Conservation (phyloP, 1,139 yeast genomes). For the Nakaseomyces bracarensis region DNA sequence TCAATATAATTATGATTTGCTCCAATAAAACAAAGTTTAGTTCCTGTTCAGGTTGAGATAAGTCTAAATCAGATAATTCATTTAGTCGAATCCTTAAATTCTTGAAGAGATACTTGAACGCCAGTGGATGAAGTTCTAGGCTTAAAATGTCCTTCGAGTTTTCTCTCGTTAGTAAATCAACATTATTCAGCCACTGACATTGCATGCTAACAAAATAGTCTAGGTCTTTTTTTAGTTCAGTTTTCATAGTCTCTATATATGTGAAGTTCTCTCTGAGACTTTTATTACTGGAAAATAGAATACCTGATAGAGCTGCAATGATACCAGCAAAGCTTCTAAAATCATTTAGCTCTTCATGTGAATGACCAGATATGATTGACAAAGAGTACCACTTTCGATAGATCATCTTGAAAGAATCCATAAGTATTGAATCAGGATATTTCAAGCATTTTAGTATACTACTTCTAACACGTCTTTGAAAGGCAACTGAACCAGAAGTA, state of each 20-base stretch:
- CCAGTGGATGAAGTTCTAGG: constrained; percentile 38
- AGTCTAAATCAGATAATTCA: constrained; percentile 26
- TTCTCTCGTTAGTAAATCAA: constrained; percentile 46
- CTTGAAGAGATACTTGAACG: constrained; percentile 36
- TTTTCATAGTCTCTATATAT: constrained; percentile 26
- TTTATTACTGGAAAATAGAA: constrained; percentile 37
- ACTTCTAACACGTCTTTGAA: constrained; percentile 58
- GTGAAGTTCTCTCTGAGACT: constrained; percentile 27
- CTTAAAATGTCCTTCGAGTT: constrained; percentile 43
- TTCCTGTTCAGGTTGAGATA: constrained; percentile 21
- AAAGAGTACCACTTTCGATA: constrained; percentile 46
- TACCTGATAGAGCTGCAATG: constrained; percentile 51
- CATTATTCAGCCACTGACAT: constrained; percentile 39
- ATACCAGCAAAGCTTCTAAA: constrained; percentile 58
- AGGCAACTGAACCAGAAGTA: constrained; percentile 68
- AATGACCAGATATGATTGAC: constrained; percentile 23
- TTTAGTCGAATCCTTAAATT: constrained; percentile 19
- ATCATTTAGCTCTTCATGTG: constrained; percentile 32
- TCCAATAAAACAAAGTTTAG: constrained; percentile 32
- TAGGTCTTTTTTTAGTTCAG: constrained; percentile 39
- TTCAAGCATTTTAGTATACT: constrained; percentile 46
- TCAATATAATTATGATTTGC: constrained; percentile 36
- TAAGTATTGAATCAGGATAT: constrained; percentile 51
- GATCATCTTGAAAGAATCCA: constrained; percentile 54
- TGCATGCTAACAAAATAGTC: constrained; percentile 42